Percentiles rank a stretch among this genome's conserved stretches.
phyloP scores from a whole-genome alignment of 139 green algal species.

The Dunaliella primolecta region DNA sequence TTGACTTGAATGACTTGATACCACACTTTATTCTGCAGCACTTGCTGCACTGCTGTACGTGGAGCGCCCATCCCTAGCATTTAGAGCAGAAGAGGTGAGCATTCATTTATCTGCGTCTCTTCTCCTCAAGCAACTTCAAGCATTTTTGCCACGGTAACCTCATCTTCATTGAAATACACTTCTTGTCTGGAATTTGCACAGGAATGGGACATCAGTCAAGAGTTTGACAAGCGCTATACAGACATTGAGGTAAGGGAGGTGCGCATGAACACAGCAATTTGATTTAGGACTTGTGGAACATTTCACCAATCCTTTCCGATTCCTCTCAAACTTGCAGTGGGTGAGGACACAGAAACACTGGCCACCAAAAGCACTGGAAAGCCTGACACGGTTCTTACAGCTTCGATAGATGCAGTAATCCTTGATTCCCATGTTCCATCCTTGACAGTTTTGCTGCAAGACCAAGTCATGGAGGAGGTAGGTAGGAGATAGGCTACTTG shows the following conservation, averaged over 20 bases:
- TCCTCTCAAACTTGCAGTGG: background rate
- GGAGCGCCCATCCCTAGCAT: background rate
- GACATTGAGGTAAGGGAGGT: background rate
- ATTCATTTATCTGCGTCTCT: background rate
- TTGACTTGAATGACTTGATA: too few species aligned
- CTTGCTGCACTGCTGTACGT: background rate
- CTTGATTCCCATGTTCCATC: too few species aligned
- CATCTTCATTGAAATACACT: too few species aligned
- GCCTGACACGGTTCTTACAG: background rate
- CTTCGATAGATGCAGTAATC: too few species aligned
- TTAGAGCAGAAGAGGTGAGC: background rate
- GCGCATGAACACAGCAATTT: too few species aligned
- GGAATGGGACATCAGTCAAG: background rate
- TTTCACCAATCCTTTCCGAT: background rate
- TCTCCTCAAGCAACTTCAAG: background rate
- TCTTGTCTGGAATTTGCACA: too few species aligned
- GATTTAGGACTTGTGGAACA: too few species aligned
- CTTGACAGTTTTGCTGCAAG: too few species aligned
- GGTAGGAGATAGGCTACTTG: too few species aligned
- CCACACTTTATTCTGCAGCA: too few species aligned
- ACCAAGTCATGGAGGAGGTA: too few species aligned
- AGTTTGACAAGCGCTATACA: background rate
- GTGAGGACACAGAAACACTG: background rate
- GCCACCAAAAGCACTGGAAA: background rate
- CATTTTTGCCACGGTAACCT: background rate